Evolutionary conservation across 441 rosid species (phyloP).

Genomic region (Hura crepitans): DNA sequence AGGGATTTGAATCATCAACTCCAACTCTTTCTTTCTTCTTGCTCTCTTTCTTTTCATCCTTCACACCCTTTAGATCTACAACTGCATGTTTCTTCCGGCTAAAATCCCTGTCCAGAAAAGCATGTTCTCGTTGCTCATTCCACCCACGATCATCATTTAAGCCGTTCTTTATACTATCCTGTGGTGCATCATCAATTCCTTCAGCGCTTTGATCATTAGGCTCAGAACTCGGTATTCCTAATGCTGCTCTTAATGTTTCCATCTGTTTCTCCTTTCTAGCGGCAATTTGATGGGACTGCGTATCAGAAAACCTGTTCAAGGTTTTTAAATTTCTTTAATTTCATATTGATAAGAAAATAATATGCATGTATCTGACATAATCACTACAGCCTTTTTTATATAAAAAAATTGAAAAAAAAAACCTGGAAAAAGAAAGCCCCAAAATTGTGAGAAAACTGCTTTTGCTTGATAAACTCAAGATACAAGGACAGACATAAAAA

Average conservation of each 20-base stretch:
- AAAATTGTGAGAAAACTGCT: not conserved
- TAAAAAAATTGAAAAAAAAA: too few species aligned
- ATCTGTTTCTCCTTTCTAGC: slow-evolving; percentile 93
- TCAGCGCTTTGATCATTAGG: slow-evolving; percentile 32
- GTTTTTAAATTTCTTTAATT: not conserved
- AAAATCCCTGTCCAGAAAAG: slow-evolving; percentile 63
- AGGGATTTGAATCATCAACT: slow-evolving; percentile 28
- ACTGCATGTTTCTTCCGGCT: slow-evolving; percentile 31
- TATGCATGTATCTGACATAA: not conserved
- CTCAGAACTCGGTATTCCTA: slow-evolving; percentile 50
- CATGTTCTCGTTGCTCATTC: slow-evolving; percentile 57
- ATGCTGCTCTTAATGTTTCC: slow-evolving; percentile 77
- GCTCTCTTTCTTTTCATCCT: slow-evolving; percentile 45
- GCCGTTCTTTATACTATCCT: slow-evolving; percentile 26
- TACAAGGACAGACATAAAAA: not conserved
- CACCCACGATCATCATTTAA: slow-evolving; percentile 32
- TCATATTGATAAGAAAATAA: slow-evolving; percentile 1
- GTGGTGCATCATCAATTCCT: slow-evolving; percentile 34
- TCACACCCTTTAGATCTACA: slow-evolving; percentile 39
- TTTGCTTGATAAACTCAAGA: not conserved
- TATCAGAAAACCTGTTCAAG: slow-evolving; percentile 59
- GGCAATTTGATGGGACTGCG: slow-evolving; percentile 90
- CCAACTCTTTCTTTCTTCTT: slow-evolving; percentile 42
- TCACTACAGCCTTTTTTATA: not conserved
- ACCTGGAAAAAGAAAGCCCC: not conserved